Evolutionary conservation across 176 grass and related monocot species (phyloP).

Genomic region (Oryza glaberrima): DNA sequence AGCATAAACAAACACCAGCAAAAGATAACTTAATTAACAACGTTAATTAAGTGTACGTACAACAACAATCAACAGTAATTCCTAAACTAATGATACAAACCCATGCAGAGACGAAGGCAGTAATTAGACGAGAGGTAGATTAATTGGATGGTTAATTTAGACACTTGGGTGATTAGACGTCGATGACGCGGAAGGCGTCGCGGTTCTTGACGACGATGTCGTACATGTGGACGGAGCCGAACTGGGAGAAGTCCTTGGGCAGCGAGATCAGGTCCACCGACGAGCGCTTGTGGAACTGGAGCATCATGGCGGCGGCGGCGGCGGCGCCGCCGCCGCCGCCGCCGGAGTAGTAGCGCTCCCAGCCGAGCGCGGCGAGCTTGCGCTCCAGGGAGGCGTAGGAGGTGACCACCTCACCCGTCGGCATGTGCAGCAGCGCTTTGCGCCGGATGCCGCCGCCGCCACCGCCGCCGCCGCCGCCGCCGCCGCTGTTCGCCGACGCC

Average conservation of each 20-base stretch:
- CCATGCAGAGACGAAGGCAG: background rate
- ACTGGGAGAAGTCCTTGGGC: constrained; percentile 67
- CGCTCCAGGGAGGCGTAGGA: constrained; percentile 78
- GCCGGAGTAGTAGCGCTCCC: constrained; percentile 75
- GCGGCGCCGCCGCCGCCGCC: constrained; percentile 2
- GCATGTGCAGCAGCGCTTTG: constrained; percentile 72
- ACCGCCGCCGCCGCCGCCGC: background rate
- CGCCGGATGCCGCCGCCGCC: constrained; percentile 36
- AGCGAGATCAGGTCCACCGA: constrained; percentile 95
- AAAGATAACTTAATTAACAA: too few species aligned
- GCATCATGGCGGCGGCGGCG: constrained; percentile 3
- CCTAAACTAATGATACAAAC: background rate
- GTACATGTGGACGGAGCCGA: constrained; percentile 92
- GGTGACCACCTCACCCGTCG: constrained; percentile 63
- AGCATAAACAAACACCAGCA: too few species aligned
- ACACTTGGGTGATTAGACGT: constrained; percentile 32
- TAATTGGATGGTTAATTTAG: background rate
- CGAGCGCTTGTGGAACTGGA: constrained; percentile 80
- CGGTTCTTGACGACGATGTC: constrained; percentile 98
- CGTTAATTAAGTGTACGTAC: background rate
- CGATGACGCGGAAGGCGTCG: constrained; percentile 77
- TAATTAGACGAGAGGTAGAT: background rate
- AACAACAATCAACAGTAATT: background rate
- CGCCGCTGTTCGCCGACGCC: background rate
- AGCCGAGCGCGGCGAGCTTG: constrained; percentile 73